phyloP scores from a whole-genome alignment of 495 filamentous ascomycete genomes.

The Articulospora tetracladia region DNA sequence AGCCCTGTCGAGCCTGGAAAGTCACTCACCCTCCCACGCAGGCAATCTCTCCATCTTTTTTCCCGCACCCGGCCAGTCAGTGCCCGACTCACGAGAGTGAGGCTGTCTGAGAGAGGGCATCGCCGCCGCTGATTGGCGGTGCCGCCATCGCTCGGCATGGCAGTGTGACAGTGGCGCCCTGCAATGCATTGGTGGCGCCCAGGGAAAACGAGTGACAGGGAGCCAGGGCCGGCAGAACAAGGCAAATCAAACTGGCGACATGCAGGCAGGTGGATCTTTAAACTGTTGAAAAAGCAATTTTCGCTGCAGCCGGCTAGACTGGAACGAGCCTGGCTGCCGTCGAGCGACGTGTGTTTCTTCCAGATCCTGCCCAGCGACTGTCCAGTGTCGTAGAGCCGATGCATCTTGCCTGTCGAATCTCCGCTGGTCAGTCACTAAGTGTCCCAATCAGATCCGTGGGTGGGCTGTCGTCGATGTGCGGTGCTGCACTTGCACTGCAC shows the following conservation, averaged over 20 bases:
- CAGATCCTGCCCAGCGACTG: background rate
- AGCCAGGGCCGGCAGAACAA: slow-evolving; percentile 2
- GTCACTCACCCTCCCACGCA: background rate
- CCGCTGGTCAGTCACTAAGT: background rate
- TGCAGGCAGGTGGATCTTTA: background rate
- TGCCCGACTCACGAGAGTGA: slow-evolving; percentile 11
- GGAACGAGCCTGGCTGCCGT: slow-evolving; percentile 2
- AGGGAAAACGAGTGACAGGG: slow-evolving; percentile 2
- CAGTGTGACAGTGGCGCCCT: slow-evolving; percentile 17
- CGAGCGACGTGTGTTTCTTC: no score
- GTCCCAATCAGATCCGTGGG: no score
- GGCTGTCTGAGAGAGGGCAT: slow-evolving; percentile 14
- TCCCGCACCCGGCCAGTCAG: slow-evolving; percentile 7
- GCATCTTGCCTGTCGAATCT: background rate
- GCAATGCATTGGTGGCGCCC: slow-evolving; percentile 8
- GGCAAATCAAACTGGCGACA: slow-evolving; percentile 3
- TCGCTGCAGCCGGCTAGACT: background rate
- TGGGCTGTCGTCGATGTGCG: no score
- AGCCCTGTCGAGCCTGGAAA: slow-evolving; percentile 1
- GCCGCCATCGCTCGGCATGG: background rate
- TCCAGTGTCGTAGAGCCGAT: background rate
- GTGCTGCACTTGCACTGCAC: no score
- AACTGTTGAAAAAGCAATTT: background rate
- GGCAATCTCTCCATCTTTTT: slow-evolving; percentile 12
- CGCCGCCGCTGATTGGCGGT: slow-evolving; percentile 8